A percentile compares a stretch with the other conserved stretches of the same genome.
These are phyloP conservation scores for Dionaea muscipula DNA, from an alignment of 179 eudicot genomes.

Conservation along the genomic window DNA sequence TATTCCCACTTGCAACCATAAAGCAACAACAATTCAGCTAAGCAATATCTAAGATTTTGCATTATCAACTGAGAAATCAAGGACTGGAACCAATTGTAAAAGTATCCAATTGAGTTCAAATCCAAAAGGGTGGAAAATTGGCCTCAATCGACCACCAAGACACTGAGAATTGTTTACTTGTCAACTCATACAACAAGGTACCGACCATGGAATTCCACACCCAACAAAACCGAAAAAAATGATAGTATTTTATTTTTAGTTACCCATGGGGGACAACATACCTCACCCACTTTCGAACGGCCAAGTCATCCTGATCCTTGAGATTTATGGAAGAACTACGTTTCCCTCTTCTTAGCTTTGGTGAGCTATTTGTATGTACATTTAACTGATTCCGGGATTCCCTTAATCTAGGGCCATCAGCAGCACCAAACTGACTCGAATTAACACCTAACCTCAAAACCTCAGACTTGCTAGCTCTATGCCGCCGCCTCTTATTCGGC, in stretches of 20 bases:
- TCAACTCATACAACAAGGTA: too few species aligned
- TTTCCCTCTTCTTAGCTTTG: conserved; percentile 18
- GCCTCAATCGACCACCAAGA: too few species aligned
- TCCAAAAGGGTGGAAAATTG: too few species aligned
- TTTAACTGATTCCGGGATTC: conserved; percentile 23
- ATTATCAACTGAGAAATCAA: neutral
- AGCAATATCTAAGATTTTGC: too few species aligned
- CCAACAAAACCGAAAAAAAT: too few species aligned
- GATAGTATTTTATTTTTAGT: too few species aligned
- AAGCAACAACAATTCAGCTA: too few species aligned
- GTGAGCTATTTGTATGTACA: conserved; percentile 8
- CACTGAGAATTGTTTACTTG: too few species aligned
- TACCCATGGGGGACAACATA: conserved; percentile 24
- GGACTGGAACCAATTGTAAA: neutral
- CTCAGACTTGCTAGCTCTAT: conserved; percentile 19
- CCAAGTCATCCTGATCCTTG: conserved; percentile 12
- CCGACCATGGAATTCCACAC: too few species aligned
- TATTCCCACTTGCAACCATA: neutral
- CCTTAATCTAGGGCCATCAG: conserved; percentile 26
- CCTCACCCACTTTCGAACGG: conserved; percentile 59
- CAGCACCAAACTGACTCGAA: conserved; percentile 18
- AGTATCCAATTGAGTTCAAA: neutral
- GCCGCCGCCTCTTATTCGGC: conserved; percentile 24
- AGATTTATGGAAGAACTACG: conserved; percentile 10
- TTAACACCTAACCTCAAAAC: conserved; percentile 31